Evolutionary conservation across 352 stramenopile species (phyloP), one percentile per base, ranked within the genome.

Genomic region (Globisporangium parvum): DNA sequence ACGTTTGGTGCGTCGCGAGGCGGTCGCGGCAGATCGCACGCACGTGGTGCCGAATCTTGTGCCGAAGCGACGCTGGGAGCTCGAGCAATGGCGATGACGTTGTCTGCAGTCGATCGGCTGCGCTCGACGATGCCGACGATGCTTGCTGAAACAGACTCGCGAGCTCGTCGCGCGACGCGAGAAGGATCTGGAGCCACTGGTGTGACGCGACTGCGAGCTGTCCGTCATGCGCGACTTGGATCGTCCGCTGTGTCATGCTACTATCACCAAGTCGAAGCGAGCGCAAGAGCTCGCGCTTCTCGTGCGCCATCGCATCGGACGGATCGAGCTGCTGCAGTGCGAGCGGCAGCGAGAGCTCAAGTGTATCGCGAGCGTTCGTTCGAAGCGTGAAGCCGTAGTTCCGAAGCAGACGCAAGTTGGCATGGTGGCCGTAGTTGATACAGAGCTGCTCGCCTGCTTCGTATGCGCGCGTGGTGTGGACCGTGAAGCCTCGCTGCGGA

Each of bases 341-440:
- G 9, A 20, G 35, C 21, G 74, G 74, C 21, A 89, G 67, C 14
- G 65, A 50, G 33, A 87, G 44, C 23, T 67, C 60, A 2, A 78
- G 60, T 18, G 70, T 58, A 41, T 90, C 75, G 54, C 75, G 67
- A 2, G 68, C 50, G 28, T 88, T 88, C 14, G 54, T 46, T 10
- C 55, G 39, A 11, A 70, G 61, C 11, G 74, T 80, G 52, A 89
- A 89, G 31, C 84, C 84, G 58, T 94, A 94, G 63, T 92, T 90
- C n/a, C 84, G 80, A 9, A 94, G 57, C 26, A 91, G 57, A 2
- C 78, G 76, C 24, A 82, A 59, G 51, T 91, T 91, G 10, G 70
- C 55, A 49, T 89, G 79, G 35, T 72, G 62, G 6, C 84, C 84
- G 51, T 92, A 94, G 55, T 80, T 91, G 64, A 94, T 91, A 40